Base-by-base conservation (phyloP, 768 basidiomycete species). In the Sistotremastrum suecicum region DNA sequence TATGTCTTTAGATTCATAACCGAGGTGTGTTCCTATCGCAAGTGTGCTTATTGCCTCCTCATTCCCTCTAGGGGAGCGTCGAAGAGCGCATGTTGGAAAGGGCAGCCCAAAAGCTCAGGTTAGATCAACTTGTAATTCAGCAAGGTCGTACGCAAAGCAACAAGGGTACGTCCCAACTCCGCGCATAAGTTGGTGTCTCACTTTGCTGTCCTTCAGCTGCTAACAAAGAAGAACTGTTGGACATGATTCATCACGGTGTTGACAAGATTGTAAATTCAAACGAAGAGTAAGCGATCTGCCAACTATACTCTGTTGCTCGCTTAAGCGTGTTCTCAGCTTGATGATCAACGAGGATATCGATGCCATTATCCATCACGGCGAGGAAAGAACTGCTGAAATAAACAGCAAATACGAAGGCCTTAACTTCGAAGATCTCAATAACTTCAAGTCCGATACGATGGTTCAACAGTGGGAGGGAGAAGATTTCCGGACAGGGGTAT, bases 171-270 rank as follows among this genome's bases (percentile, higher is more conserved):
- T 56, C 32, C n/a, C 33, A 8, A 9, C 12, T 28, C 42, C 7
- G 37, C 39, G 4, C 7, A 43, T 32, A 42, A 11, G 39, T 36
- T 37, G 10, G 8, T 47, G 39, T 34, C 31, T 12, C 52, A 28
- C 47, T 39, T 34, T 45, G 36, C 40, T 35, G 10, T 7, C 35
- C 10, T 42, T n/a, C 54, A 82, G 91, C 86, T 44, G 83, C 87
- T 10, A 86, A 79, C 60, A 98, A 98, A 66, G 95, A 98, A 41
- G 95, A 98, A 48, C 69, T 99, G 9, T 66, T 98, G 34, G 92
- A 98, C 58, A 99, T 98, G 90, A 98, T 99, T 48, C 82, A 91
- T 5, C 90, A 94, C 56, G 94, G 95, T 12, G 94, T 91, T 0
- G 94, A 98, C 60, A 85, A 89, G 62, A 97, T 99, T 47, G 91